Evolutionary conservation across 768 basidiomycete genomes (phyloP).

Genomic region (Kwoniella europaea): DNA sequence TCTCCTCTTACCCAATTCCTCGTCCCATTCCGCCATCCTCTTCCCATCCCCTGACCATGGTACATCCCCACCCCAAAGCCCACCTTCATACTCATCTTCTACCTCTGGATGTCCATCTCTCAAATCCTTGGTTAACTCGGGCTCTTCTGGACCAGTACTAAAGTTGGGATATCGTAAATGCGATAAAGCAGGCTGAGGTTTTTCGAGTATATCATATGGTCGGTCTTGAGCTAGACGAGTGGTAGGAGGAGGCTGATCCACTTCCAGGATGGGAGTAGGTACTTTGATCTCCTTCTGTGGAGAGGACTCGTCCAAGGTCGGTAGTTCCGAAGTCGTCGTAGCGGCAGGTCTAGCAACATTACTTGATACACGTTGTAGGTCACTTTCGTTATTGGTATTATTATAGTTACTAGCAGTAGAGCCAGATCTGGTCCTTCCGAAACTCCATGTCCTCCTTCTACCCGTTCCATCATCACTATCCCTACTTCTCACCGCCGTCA

Average conservation of each 20-base stretch:
- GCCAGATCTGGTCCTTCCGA: constrained; percentile 30
- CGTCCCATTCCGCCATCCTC: constrained; percentile 48
- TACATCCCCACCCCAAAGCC: constrained; percentile 33
- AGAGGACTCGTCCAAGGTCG: constrained; percentile 1
- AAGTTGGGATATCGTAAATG: constrained; percentile 50
- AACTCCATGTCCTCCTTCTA: constrained; percentile 32
- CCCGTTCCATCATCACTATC: constrained; percentile 37
- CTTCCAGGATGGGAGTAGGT: not conserved
- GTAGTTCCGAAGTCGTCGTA: not conserved
- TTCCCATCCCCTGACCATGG: constrained; percentile 17
- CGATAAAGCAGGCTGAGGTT: constrained; percentile 43
- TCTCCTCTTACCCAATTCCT: constrained; percentile 24
- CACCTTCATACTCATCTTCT: constrained; percentile 39
- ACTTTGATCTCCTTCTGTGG: not conserved
- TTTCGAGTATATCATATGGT: constrained; percentile 35
- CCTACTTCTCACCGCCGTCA: constrained; percentile 31
- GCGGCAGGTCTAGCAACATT: not conserved
- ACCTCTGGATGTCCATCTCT: constrained; percentile 25
- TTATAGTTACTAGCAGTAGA: constrained; percentile 9
- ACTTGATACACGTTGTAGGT: constrained; percentile 2
- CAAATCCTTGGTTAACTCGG: constrained; percentile 15
- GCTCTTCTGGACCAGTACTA: constrained; percentile 5
- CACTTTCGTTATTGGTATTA: not conserved
- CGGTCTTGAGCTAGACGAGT: not conserved
- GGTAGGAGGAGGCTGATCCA: not conserved